Percentiles rank a stretch among this genome's conserved stretches.
Conservation (phyloP, 306 rosid species). For the Citrullus mucosospermus region DNA sequence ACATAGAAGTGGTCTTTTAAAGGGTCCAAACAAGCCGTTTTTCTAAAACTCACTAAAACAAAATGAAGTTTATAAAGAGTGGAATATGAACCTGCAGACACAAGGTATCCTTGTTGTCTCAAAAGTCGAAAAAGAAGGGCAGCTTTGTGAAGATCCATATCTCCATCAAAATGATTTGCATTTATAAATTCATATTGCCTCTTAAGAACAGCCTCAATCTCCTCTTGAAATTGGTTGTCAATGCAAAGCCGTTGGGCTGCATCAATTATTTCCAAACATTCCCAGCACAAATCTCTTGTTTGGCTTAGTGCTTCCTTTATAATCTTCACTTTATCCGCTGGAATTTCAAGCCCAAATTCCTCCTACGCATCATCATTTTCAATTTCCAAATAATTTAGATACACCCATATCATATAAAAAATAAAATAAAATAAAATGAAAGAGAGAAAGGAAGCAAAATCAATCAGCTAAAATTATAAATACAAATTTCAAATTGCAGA, state of each 20-base stretch:
- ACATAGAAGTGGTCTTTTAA: too few relatives aligned
- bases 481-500: not conserved
- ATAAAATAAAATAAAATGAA: too few relatives aligned
- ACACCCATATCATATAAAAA: too few relatives aligned
- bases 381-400: too few relatives aligned
- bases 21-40: too few relatives aligned
- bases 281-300: not conserved
- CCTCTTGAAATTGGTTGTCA: constrained; percentile 13
- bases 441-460: not conserved
- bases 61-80: too few relatives aligned
- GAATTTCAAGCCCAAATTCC: not conserved
- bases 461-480: too few relatives aligned
- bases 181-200: not conserved
- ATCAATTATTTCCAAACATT: constrained; percentile 25
- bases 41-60: too few relatives aligned
- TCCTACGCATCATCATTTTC: not conserved
- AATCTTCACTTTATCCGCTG: not conserved
- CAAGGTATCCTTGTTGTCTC: constrained; percentile 28
- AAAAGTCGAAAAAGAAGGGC: constrained; percentile 28
- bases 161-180: not conserved
- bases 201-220: constrained; percentile 13
- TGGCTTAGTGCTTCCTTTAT: not conserved
- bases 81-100: not conserved
- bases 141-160: constrained; percentile 12
- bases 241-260: constrained; percentile 21